Percentiles rank a stretch among this genome's conserved stretches.
Evolutionary conservation across 1,284 basidiomycete species (phyloP).

Genomic region (Takashimella koratensis): DNA sequence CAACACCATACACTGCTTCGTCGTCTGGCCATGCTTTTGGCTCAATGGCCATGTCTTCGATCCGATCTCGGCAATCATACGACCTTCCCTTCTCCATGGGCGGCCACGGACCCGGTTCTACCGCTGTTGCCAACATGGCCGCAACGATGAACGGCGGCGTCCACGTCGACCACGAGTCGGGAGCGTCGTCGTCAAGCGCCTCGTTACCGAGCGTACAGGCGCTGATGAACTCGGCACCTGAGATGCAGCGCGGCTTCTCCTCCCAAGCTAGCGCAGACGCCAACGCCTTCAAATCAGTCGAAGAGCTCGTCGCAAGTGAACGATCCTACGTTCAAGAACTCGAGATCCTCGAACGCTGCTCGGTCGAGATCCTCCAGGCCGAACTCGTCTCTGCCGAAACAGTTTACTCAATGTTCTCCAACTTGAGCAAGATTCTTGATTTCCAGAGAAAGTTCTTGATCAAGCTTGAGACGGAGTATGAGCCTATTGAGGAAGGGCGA

Average conservation of each 20-base stretch:
- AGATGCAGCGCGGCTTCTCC: constrained; percentile 17
- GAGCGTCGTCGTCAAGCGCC: constrained; percentile 7
- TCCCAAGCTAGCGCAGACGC: constrained; percentile 3
- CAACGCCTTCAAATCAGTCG: constrained; percentile 45
- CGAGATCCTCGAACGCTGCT: constrained; percentile 90
- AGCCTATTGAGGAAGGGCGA: constrained; percentile 56
- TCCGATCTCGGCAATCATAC: constrained; percentile 40
- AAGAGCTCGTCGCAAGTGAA: constrained; percentile 56
- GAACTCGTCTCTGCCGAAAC: constrained; percentile 90
- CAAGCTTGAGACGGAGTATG: constrained; percentile 73
- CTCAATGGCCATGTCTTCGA: background rate
- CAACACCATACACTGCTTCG: constrained; percentile 58
- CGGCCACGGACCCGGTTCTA: constrained; percentile 26
- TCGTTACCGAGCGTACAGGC: background rate
- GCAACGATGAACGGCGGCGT: constrained; percentile 42
- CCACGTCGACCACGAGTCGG: constrained; percentile 15
- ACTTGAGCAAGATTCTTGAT: constrained; percentile 91
- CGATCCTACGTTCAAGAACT: constrained; percentile 97
- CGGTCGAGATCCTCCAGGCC: constrained; percentile 70
- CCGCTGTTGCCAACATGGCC: constrained; percentile 30
- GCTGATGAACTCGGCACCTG: constrained; percentile 7
- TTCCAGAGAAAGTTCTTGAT: constrained; percentile 94
- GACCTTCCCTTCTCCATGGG: constrained; percentile 38
- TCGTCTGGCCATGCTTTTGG: constrained; percentile 11
- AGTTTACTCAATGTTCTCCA: constrained; percentile 91